These are phyloP conservation scores for Logfia minima DNA, from an alignment of 129 eudicot genomes.

Conservation along the genomic window DNA sequence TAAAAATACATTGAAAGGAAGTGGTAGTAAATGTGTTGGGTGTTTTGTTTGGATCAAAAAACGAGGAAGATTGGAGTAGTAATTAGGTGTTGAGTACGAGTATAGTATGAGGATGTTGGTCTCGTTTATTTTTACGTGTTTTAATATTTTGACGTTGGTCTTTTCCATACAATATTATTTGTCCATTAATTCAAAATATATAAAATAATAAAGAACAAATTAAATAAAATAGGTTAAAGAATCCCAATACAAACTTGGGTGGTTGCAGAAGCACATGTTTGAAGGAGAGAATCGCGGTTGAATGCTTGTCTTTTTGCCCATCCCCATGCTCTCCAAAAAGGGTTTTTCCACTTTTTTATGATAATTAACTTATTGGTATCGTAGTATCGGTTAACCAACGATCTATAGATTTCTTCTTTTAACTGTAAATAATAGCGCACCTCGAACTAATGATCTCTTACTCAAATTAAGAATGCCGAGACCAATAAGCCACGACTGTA, in stretches of 20 bases:
- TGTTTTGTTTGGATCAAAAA: constrained; percentile 20
- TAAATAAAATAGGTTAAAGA: constrained; percentile 2
- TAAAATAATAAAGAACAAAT: background rate
- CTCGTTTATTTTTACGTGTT: constrained; percentile 2
- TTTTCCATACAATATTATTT: constrained; percentile 6
- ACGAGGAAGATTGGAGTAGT: constrained; percentile 28
- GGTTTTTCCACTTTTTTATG: too few species aligned
- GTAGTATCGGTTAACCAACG: too few species aligned
- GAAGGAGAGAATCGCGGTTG: constrained; percentile 41
- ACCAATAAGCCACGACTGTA: too few species aligned
- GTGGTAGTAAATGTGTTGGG: background rate
- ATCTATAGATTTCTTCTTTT: too few species aligned
- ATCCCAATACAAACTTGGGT: background rate
- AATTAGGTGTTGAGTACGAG: constrained; percentile 12
- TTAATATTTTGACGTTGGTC: constrained; percentile 5
- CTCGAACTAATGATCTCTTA: too few species aligned
- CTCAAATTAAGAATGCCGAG: too few species aligned
- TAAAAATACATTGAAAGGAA: background rate
- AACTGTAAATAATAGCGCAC: too few species aligned
- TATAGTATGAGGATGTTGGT: constrained; percentile 28
- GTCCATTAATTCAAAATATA: background rate
- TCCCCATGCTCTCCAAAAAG: constrained; percentile 26
- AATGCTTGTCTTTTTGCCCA: constrained; percentile 38
- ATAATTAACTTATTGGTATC: too few species aligned
- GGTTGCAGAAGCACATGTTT: constrained; percentile 31